phyloP scores from a whole-genome alignment of 495 filamentous ascomycete genomes.

The Xylaria flabelliformis region DNA sequence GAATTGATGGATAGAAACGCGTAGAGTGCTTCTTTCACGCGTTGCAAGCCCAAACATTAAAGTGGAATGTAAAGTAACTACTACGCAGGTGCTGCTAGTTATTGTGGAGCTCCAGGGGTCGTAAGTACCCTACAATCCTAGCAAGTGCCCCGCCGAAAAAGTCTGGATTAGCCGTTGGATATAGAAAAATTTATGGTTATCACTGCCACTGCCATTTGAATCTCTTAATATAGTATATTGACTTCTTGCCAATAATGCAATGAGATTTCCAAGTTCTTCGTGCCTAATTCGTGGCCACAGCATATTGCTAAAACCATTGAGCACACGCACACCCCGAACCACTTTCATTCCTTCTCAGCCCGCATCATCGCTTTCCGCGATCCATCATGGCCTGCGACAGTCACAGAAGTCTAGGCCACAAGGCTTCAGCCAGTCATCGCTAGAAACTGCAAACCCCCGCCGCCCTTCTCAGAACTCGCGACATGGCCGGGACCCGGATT shows the following conservation, averaged over 20 bases:
- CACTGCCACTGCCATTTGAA: not conserved
- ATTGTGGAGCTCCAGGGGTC: not conserved
- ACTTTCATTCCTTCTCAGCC: slow-evolving; percentile 24
- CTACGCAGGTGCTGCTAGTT: slow-evolving; percentile 3
- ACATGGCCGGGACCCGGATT: slow-evolving; percentile 8
- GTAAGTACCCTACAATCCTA: not conserved
- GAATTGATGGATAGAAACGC: not conserved
- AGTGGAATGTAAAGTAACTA: no score
- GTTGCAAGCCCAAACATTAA: slow-evolving; percentile 14
- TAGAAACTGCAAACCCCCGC: slow-evolving; percentile 18
- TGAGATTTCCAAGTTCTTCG: slow-evolving; percentile 35
- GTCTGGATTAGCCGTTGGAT: not conserved
- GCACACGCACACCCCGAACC: slow-evolving; percentile 9
- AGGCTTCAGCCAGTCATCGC: slow-evolving; percentile 30
- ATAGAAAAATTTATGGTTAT: not conserved
- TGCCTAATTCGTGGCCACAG: slow-evolving; percentile 35
- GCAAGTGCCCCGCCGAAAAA: not conserved
- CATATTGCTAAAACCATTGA: slow-evolving; percentile 28
- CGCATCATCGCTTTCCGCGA: slow-evolving; percentile 41
- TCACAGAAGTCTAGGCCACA: slow-evolving; percentile 39
- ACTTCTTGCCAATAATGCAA: slow-evolving; percentile 28
- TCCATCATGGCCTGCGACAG: slow-evolving; percentile 39
- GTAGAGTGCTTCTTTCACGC: slow-evolving; percentile 4
- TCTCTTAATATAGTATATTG: not conserved
- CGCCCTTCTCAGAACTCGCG: slow-evolving; percentile 11